These are phyloP conservation scores for Groenewaldozyma tartarivorans DNA, from an alignment of 805 yeast genomes.

Conservation along the genomic window DNA sequence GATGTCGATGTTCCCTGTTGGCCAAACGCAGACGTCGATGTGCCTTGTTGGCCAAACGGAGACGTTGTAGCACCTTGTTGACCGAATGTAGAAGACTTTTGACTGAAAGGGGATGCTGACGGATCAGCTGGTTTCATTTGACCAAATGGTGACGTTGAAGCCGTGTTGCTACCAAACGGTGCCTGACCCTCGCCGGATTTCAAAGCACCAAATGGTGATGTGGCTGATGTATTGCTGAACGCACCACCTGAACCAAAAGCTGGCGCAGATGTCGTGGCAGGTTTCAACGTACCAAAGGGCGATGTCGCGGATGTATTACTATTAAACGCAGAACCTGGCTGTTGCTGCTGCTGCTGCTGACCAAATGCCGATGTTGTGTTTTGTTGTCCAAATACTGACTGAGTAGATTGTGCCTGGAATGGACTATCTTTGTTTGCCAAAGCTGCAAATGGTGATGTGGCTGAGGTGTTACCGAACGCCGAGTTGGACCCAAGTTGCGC, in stretches of 20 bases:
- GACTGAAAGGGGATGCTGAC: conserved; percentile 1
- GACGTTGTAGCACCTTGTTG: conserved; percentile 2
- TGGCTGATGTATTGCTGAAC: too few relatives aligned
- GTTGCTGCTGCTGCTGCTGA: neutral
- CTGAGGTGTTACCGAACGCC: neutral
- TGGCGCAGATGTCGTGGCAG: conserved; percentile 8
- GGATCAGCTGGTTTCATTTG: too few relatives aligned
- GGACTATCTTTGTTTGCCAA: conserved; percentile 3
- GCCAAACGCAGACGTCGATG: conserved; percentile 20
- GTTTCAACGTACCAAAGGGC: conserved; percentile 1
- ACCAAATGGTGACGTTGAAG: conserved; percentile 1
- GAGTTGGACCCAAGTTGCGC: neutral
- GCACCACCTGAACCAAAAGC: too few relatives aligned
- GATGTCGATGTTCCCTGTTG: conserved; percentile 5
- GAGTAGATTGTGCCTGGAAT: conserved; percentile 16
- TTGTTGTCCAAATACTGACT: conserved; percentile 7
- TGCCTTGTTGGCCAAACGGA: conserved; percentile 7
- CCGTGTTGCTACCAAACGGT: conserved; percentile 4
- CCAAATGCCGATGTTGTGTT: conserved; percentile 4
- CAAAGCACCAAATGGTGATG: conserved; percentile 4
- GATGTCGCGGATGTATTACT: neutral
- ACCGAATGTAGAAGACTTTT: conserved; percentile 4
- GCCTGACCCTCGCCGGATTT: neutral
- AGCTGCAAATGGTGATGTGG: conserved; percentile 8
- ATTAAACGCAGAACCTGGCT: conserved; percentile 6